Evolutionary conservation across 163 green algal species (phyloP).

Genomic region (Chlamydomonas reinhardtii): DNA sequence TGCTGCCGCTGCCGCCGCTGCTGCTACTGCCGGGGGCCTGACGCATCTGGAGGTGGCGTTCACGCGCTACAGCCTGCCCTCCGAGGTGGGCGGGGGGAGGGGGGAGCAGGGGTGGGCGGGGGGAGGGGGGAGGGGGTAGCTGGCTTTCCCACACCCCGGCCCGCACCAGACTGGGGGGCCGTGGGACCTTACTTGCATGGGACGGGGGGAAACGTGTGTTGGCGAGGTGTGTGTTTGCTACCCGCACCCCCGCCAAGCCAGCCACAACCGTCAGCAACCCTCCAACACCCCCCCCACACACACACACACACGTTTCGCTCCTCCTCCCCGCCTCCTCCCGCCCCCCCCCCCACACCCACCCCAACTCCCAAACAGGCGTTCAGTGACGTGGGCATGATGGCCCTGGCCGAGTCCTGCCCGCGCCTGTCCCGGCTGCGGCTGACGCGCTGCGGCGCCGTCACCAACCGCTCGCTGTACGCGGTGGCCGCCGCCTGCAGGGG

Average conservation of each 20-base stretch:
- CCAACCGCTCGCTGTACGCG: conserved; percentile 62
- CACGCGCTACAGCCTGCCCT: conserved; percentile 57
- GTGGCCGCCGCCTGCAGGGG: conserved; percentile 53
- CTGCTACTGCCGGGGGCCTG: too few species aligned
- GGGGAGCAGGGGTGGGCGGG: too few species aligned
- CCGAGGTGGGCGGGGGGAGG: conserved; percentile 1
- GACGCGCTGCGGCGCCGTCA: conserved; percentile 63
- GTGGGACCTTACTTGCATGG: too few species aligned
- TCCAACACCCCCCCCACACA: neutral
- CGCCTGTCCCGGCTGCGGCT: conserved; percentile 49
- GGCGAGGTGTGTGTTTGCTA: too few species aligned
- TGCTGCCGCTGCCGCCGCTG: too few species aligned
- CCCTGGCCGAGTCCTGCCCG: conserved; percentile 28
- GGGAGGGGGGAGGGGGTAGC: neutral
- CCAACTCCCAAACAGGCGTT: conserved; percentile 12
- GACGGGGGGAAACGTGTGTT: too few species aligned
- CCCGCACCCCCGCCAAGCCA: too few species aligned
- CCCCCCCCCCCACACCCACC: too few species aligned
- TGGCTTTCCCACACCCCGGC: too few species aligned
- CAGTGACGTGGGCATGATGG: conserved; percentile 43
- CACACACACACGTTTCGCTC: neutral
- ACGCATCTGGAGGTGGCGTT: conserved; percentile 62
- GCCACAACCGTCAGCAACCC: too few species aligned
- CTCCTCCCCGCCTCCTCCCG: neutral
- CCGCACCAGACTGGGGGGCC: too few species aligned